These are phyloP conservation scores for Hevea brasiliensis DNA, from an alignment of 345 rosid species.

Conservation along the genomic window DNA sequence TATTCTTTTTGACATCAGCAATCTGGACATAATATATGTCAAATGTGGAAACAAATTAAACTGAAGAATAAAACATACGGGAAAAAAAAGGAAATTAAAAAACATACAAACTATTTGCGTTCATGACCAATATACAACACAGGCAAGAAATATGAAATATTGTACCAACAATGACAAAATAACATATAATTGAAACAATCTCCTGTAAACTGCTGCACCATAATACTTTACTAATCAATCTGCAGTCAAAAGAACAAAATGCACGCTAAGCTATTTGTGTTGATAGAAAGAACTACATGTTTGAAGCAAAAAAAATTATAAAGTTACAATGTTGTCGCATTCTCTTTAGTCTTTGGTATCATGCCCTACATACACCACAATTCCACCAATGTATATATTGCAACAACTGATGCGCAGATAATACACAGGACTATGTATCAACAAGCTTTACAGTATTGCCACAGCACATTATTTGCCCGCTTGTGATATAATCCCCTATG, in stretches of 20 bases:
- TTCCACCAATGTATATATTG: background rate
- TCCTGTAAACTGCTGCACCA: background rate
- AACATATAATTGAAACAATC: background rate
- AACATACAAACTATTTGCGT: background rate
- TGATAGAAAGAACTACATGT: background rate
- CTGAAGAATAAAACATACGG: background rate
- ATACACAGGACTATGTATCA: background rate
- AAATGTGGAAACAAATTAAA: background rate
- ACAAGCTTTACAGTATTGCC: too few species aligned
- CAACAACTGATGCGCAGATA: background rate
- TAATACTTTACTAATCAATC: background rate
- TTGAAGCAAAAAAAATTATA: too few species aligned
- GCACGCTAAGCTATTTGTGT: background rate
- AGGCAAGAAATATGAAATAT: background rate
- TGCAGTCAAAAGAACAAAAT: too few species aligned
- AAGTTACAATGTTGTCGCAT: too few species aligned
- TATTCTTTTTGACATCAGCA: constrained; percentile 70
- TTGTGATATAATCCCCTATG: background rate
- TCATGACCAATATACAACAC: background rate
- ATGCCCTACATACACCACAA: background rate
- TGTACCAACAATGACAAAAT: background rate
- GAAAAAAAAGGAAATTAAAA: background rate
- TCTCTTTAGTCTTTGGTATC: too few species aligned
- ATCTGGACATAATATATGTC: constrained; percentile 38
- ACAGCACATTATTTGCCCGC: background rate